Base-by-base conservation (phyloP, 164 flowering plant species). In the Vitis riparia region DNA sequence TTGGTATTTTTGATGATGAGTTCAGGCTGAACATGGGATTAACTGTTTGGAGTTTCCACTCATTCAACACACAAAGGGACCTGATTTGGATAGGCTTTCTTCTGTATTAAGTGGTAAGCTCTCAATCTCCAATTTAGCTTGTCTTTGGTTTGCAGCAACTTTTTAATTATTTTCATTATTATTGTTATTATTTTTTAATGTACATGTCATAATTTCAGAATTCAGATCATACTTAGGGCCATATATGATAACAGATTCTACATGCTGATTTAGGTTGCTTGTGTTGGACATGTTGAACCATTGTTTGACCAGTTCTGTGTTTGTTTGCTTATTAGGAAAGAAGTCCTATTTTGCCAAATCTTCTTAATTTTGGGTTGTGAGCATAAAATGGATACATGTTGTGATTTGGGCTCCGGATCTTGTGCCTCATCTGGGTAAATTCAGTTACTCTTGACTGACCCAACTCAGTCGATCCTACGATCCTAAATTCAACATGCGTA, bases 11-110 rank as follows among this genome's bases (percentile, higher is more conserved):
- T 23, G 55, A 47, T 73, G 23, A 49, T 67, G 53, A 59, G 9
- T 60, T 52, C 90, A 92, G 99, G 88, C 83, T 9, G 81, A 78
- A 57, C 89, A 82, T 78, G 90, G 90, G 11, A 73, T 95, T 68
- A 71, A 72, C 61, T 91, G 93, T 74, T 77, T 93, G 85, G 99
- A 95, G 86, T 84, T 95, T 72, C 99, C 99, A 29, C 92, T 95
- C 23, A 85, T 95, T 62, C 87, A 93, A 81, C 99, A 95, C 73
- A 73, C 81, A 6, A 74, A 80, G 61, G 97, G 95, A 12, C 96
- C 97, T 77, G 98, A 93, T 79, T 73, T 77, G 65, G 82, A 87
- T 59, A 79, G 72, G 76, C 97, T 93, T 66, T 51, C 89, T 55
- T 75, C 86, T 47, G 53, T 90, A 55, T 71, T 95, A 70, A 75